Conservation (phyloP, 768 basidiomycete genomes). For the Boletus huronensis region DNA sequence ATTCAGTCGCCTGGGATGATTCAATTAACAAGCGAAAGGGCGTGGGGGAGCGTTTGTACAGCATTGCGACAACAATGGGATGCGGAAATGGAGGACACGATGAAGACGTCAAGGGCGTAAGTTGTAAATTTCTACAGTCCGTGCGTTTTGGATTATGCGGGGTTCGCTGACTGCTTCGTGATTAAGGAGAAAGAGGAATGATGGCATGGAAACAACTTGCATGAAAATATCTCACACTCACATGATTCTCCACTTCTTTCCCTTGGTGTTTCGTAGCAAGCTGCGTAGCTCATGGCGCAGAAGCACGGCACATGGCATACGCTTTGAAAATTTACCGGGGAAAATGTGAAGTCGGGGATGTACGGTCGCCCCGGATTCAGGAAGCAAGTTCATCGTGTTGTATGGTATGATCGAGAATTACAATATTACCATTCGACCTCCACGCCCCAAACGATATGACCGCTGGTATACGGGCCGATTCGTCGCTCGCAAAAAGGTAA, state of each 20-base stretch:
- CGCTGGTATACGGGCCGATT: neutral
- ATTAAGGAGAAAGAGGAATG: neutral
- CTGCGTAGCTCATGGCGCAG: neutral
- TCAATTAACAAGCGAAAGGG: neutral
- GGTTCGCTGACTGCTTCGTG: constrained; percentile 1
- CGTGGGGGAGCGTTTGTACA: neutral
- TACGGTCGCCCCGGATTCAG: neutral
- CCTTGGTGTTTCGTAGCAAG: constrained; percentile 8
- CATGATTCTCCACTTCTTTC: neutral
- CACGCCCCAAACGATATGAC: neutral
- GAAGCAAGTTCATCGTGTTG: neutral
- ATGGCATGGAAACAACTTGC: no score
- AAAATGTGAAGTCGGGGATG: neutral
- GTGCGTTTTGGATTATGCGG: neutral
- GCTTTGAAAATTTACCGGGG: neutral
- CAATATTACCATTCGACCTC: neutral
- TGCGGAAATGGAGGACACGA: constrained; percentile 4
- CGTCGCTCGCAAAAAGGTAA: neutral
- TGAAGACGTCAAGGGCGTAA: constrained; percentile 4
- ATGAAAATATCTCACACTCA: constrained; percentile 3
- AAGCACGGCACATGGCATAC: neutral
- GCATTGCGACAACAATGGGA: neutral
- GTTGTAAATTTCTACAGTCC: neutral
- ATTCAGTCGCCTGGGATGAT: constrained; percentile 5
- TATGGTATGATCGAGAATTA: neutral